Base-by-base conservation (phyloP, 176 grass and related monocot genomes). In the Luzula sylvatica region DNA sequence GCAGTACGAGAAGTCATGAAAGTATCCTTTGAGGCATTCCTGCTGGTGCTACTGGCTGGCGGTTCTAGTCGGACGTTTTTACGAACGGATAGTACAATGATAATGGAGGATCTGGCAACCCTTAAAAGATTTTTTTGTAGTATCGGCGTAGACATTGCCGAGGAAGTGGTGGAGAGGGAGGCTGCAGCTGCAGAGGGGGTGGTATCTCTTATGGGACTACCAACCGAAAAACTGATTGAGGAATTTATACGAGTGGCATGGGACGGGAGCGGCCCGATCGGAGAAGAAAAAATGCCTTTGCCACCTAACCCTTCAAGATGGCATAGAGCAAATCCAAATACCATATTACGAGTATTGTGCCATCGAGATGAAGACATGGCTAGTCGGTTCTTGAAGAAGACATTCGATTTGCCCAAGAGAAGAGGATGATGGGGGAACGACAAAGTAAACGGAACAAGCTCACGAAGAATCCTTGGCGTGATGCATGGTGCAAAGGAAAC, bases 311-410 rank as follows among this genome's bases (percentile, higher is more conserved):
- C 67, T 1, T 63, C 78, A 17, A 59, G 61, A 27, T 88, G 85
- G 85, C 67, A 52, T 65, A 55, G 56, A 22, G 47, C 78, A 1
- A 78, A 88, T 26, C 55, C 71, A 15, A 65, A 79, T 55, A 88
- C 85, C 2, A 0, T 88, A 12, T 65, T 88, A 15, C 65, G 71
- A 11, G 71, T 88, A 71, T 57, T 88, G 19, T 88, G 85, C 53
- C 72, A 88, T 57, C 71, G 85, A 20, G 71, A 88, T 17, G 75
- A 88, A 6, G 85, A 79, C 21, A 26, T 52, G 14, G 75, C 85
- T 3, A 88, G 57, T 56, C 64, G 71, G 28, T 88, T 83, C 62
- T 46, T 88, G 62, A 83, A 83, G 52, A 75, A 63, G 30, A 48
- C 67, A 3, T 83, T 79, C 48, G 46, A 79, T 52, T 60, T 88